These are phyloP conservation scores for Alternaria novae-zelandiae DNA, from an alignment of 2,329 filamentous ascomycete species.

Conservation along the genomic window DNA sequence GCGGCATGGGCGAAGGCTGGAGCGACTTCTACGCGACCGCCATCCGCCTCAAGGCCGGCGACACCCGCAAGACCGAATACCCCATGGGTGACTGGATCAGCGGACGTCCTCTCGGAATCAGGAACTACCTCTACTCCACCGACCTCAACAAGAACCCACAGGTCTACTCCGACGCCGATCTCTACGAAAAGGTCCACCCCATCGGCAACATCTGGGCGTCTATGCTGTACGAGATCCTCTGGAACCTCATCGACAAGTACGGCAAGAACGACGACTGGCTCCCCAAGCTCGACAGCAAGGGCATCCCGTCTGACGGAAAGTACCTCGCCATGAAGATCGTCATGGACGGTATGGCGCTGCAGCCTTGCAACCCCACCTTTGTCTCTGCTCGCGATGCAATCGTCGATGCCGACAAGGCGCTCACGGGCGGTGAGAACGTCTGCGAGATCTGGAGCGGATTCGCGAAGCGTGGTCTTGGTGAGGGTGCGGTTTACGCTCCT, in stretches of 20 bases:
- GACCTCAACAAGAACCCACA: conserved; percentile 57
- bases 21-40: conserved; percentile 63
- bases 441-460: conserved; percentile 64
- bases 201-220: conserved; percentile 62
- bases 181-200: conserved; percentile 51
- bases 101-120: conserved; percentile 55
- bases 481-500: conserved; percentile 31
- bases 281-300: conserved; percentile 53
- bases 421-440: conserved; percentile 59
- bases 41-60: conserved; percentile 54
- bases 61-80: conserved; percentile 57
- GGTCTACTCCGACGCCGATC: conserved; percentile 56
- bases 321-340: conserved; percentile 62
- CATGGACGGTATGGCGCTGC: conserved; percentile 60
- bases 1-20: conserved; percentile 67
- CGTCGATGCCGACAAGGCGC: conserved; percentile 60
- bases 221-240: conserved; percentile 63
- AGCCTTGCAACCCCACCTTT: conserved; percentile 64
- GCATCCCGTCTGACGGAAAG: conserved; percentile 61
- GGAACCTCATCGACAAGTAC: conserved; percentile 64
- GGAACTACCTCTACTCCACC: conserved; percentile 61
- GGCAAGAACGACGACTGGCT: conserved; percentile 56
- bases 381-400: conserved; percentile 62
- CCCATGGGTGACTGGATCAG: conserved; percentile 60
- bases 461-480: conserved; percentile 63